These are phyloP conservation scores for Blastobotrys petasosporus DNA, from an alignment of 1,139 yeast genomes.

Conservation along the genomic window DNA sequence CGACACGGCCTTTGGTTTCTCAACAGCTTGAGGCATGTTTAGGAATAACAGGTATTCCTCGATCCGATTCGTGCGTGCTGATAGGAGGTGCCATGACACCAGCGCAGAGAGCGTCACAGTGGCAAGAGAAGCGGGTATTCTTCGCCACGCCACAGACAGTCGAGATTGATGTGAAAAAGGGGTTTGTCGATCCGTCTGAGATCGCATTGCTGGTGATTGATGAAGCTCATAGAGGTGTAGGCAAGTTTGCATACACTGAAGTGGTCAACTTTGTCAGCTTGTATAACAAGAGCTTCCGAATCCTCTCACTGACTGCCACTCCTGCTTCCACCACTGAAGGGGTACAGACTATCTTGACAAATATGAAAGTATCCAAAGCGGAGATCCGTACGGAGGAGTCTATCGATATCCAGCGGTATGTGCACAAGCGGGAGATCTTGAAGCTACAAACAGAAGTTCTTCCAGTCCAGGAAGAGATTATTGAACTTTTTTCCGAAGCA, in stretches of 20 bases:
- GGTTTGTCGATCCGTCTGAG: constrained; percentile 67
- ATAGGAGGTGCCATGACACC: constrained; percentile 33
- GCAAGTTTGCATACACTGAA: constrained; percentile 82
- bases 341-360: constrained; percentile 76
- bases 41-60: constrained; percentile 78
- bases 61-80: constrained; percentile 70
- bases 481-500: constrained; percentile 52
- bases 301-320: constrained; percentile 89
- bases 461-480: constrained; percentile 47
- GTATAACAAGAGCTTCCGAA: constrained; percentile 61
- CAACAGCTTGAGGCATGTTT: constrained; percentile 95
- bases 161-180: constrained; percentile 77
- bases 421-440: constrained; percentile 63
- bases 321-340: constrained; percentile 87
- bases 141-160: constrained; percentile 97
- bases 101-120: constrained; percentile 52
- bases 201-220: constrained; percentile 78
- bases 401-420: constrained; percentile 70
- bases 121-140: constrained; percentile 73
- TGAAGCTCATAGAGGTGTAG: constrained; percentile 93
- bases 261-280: constrained; percentile 63
- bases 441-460: constrained; percentile 51
- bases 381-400: constrained; percentile 86
- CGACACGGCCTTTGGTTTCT: constrained; percentile 94
- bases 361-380: constrained; percentile 64